Evolutionary conservation across 2,329 filamentous ascomycete genomes (phyloP).

Genomic region (Verticillium tricorpus): DNA sequence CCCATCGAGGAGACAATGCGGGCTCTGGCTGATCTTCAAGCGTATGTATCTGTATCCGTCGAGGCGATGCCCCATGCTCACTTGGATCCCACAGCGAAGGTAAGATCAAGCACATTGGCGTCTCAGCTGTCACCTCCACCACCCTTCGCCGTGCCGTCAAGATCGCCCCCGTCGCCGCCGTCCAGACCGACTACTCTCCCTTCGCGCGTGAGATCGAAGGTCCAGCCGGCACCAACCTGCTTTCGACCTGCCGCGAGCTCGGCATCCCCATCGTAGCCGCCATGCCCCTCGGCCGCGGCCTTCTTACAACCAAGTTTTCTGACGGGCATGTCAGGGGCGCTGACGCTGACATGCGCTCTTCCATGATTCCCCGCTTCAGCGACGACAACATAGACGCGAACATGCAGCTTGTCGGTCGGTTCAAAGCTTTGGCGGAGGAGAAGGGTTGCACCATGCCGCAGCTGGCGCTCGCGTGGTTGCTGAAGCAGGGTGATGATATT

Average conservation of each 20-base stretch:
- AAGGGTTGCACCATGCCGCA: conserved; percentile 42
- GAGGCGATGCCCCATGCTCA: not conserved
- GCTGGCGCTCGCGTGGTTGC: conserved; percentile 53
- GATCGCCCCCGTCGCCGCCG: conserved; percentile 41
- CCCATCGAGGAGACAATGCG: conserved; percentile 41
- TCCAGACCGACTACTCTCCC: conserved; percentile 45
- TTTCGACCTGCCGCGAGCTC: conserved; percentile 39
- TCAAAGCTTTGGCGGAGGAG: conserved; percentile 17
- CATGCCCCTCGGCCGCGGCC: conserved; percentile 34
- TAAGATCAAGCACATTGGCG: conserved; percentile 45
- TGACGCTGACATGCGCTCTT: conserved; percentile 13
- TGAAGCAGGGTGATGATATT: conserved; percentile 38
- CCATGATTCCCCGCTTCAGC: conserved; percentile 32
- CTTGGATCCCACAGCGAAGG: conserved; percentile 29
- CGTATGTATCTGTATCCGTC: conserved; percentile 12
- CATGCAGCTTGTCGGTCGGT: conserved; percentile 19
- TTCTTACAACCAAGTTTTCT: conserved; percentile 33
- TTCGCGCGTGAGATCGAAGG: conserved; percentile 42
- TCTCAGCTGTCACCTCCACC: conserved; percentile 39
- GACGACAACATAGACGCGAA: conserved; percentile 46
- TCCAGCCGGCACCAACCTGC: conserved; percentile 26
- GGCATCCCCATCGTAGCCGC: conserved; percentile 36
- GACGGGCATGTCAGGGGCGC: not conserved
- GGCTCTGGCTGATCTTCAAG: conserved; percentile 33
- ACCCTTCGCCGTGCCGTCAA: conserved; percentile 42